These are phyloP conservation scores for Knoxia roxburghii DNA, from an alignment of 257 asterid species.

Conservation along the genomic window DNA sequence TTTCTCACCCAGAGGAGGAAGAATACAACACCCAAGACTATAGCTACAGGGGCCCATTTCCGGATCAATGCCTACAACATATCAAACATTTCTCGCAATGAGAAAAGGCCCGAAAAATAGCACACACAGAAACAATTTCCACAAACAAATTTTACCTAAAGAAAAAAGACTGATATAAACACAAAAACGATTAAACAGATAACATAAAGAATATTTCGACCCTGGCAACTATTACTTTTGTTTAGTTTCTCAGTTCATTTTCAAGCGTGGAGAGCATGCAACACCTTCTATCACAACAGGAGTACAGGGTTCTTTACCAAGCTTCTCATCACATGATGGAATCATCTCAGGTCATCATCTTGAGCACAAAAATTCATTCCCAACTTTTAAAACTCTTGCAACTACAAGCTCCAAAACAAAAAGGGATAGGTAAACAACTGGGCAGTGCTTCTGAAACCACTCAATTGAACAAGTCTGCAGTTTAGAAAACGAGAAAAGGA, in stretches of 20 bases:
- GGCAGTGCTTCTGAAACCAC: not conserved
- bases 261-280: not conserved
- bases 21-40: conserved; percentile 79
- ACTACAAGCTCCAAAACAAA: not conserved
- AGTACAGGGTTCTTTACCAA: not conserved
- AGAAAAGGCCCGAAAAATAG: not conserved
- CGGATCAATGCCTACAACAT: conserved; percentile 78
- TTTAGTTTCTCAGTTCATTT: too few relatives aligned
- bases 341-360: not conserved
- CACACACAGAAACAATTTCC: not conserved
- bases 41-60: conserved; percentile 89
- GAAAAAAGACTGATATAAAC: not conserved
- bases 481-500: not conserved
- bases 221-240: too few relatives aligned
- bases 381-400: not conserved
- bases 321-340: too few relatives aligned
- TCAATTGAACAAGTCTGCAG: not conserved
- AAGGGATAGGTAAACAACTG: not conserved
- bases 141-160: not conserved
- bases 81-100: not conserved
- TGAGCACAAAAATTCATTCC: not conserved
- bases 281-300: not conserved
- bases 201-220: too few relatives aligned
- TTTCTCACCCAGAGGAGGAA: conserved; percentile 75
- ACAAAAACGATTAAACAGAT: not conserved